Conservation (phyloP, 2,329 filamentous ascomycete species). For the Neophaeococcomyces mojaviensis region DNA sequence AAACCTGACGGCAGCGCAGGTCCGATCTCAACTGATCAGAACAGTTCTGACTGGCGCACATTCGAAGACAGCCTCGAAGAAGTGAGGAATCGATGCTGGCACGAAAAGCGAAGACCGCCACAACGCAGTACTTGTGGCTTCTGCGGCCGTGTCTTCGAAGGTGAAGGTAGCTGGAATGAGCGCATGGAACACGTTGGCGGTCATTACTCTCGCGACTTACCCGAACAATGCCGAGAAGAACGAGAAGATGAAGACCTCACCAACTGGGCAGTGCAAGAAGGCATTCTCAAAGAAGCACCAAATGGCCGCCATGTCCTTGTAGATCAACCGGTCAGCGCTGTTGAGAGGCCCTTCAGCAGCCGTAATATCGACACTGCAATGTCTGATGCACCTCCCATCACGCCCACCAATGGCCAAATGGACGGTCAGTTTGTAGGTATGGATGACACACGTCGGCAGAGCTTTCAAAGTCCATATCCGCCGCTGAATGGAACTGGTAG, state of each 20-base stretch:
- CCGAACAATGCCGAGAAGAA: slow-evolving; percentile 36
- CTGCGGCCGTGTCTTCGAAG: slow-evolving; percentile 58
- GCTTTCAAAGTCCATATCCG: slow-evolving; percentile 16
- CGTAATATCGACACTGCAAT: slow-evolving; percentile 20
- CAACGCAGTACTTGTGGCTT: slow-evolving; percentile 52
- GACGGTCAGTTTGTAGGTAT: slow-evolving; percentile 9
- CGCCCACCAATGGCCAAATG: slow-evolving; percentile 6
- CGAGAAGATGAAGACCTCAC: slow-evolving; percentile 36
- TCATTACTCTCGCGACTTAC: slow-evolving; percentile 56
- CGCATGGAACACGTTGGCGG: slow-evolving; percentile 81
- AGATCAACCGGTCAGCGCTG: slow-evolving; percentile 19
- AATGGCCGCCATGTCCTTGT: slow-evolving; percentile 21
- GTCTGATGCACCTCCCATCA: slow-evolving; percentile 17
- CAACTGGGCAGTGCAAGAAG: slow-evolving; percentile 35
- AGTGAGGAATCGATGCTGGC: slow-evolving; percentile 54
- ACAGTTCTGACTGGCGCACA: slow-evolving; percentile 21
- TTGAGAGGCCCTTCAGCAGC: slow-evolving; percentile 15
- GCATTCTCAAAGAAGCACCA: slow-evolving; percentile 23
- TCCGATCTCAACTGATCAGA: slow-evolving; percentile 17
- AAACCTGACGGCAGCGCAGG: slow-evolving; percentile 29
- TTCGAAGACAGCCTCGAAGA: slow-evolving; percentile 49
- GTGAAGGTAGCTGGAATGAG: slow-evolving; percentile 63
- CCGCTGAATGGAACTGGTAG: slow-evolving; percentile 15
- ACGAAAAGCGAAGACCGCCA: slow-evolving; percentile 56
- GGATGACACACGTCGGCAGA: slow-evolving; percentile 4